Conservation (phyloP, 176 grass and related monocot species). For the Triticum timopheevii region DNA sequence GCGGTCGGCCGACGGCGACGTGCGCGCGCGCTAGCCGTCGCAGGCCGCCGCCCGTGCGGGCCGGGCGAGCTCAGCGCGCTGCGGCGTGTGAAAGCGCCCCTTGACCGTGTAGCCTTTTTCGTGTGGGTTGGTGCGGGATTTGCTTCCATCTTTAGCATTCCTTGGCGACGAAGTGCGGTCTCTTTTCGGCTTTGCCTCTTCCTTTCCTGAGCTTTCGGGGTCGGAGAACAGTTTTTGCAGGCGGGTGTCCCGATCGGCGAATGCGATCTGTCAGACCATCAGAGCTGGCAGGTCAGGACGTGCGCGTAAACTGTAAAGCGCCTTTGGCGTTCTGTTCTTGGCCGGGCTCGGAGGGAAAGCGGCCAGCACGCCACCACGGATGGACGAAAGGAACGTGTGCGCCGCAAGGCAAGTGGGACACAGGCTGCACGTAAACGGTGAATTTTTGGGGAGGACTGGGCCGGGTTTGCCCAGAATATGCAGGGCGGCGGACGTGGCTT, state of each 20-base stretch:
- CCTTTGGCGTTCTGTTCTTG: neutral
- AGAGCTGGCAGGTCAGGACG: neutral
- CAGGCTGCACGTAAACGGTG: neutral
- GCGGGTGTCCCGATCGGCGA: neutral
- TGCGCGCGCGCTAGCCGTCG: neutral
- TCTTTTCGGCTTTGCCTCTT: neutral
- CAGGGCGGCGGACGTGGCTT: too few relatives aligned
- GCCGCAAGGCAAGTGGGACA: too few relatives aligned
- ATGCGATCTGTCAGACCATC: neutral
- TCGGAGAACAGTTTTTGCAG: neutral
- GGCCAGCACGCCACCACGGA: neutral
- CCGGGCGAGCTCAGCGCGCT: neutral
- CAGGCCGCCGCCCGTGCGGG: neutral
- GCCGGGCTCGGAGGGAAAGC: neutral
- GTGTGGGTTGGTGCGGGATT: neutral
- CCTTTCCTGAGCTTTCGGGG: neutral
- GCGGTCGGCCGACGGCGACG: neutral
- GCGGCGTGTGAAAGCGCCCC: slow-evolving; percentile 24
- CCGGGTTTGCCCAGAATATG: too few relatives aligned
- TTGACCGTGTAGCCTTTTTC: slow-evolving; percentile 16
- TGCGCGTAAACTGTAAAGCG: neutral
- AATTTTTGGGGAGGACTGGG: too few relatives aligned
- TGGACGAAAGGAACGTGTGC: too few relatives aligned
- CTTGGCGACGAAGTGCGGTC: neutral
- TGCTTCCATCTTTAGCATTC: neutral